Evolutionary conservation across 1,139 yeast species (phyloP), one percentile per base, ranked within the genome.

Genomic region (Geotrichum phurueaensis): DNA sequence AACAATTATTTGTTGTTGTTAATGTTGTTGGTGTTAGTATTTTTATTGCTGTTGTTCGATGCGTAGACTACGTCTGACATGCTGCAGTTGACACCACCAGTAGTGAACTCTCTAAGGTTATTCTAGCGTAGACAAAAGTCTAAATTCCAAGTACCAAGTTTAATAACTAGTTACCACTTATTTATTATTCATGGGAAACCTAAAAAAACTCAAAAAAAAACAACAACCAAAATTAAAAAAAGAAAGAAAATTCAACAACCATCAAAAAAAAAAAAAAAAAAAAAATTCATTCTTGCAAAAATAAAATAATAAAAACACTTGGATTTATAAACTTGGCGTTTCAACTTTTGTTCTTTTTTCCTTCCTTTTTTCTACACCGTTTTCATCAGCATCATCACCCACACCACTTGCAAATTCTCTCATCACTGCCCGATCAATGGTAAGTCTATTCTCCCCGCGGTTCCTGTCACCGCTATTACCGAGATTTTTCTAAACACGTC

Each of bases 281-380:
- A n/a, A 18, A 53, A 39, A 43, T 51, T 27, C 27, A 23, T 20
- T 47, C 25, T 47, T 20, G 39, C 20, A 53, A 39, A 43, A 43
- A 45, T n/a, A n/a, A 53, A 45, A 53, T 23, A 53, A 39, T 20
- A 18, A 53, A 53, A 23, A 27, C 9, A 53, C 25, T 51, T 51
- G 47, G 12, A 2, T 9, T 43, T 56, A 23, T 45, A 18, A 22
- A 13, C n/a, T 51, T 51, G 52, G 25, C 13, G 33, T 53, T 43
- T 51, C 23, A 25, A n/a, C 23, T 48, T 53, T 29, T 52, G 31
- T 25, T 39, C 27, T 22, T n/a, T 51, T 54, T 57, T 50, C 45
- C 31, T 36, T 43, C 54, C 33, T 27, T 36, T 15, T 54, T 54
- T 43, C 23, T 49, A n/a, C n/a, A 39, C 47, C 47, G 20, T 39